A percentile compares a stretch with the other conserved stretches of the same genome.
Evolutionary conservation across 257 asterid genomes (phyloP).

Genomic region (Capsicum rhomboideum): DNA sequence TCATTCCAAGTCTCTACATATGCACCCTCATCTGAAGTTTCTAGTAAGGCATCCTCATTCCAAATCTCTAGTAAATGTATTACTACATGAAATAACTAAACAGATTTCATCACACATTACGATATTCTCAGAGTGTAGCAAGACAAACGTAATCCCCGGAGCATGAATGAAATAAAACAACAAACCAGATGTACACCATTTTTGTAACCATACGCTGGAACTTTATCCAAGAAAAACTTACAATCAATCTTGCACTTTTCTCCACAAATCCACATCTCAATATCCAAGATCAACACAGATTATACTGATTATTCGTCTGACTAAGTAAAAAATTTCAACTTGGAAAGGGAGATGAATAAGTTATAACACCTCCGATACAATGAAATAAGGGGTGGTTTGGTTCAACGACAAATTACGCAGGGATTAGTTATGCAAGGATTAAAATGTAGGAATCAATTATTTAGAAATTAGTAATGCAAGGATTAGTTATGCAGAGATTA

Average conservation of each 20-base stretch:
- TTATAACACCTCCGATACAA: neutral
- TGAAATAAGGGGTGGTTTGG: neutral
- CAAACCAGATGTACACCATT: neutral
- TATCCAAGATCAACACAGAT: neutral
- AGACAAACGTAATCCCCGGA: neutral
- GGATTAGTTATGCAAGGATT: neutral
- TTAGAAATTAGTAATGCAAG: too few relatives aligned
- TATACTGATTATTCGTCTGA: neutral
- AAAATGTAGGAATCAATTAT: neutral
- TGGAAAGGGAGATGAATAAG: neutral
- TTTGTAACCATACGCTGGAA: neutral
- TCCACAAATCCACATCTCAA: neutral
- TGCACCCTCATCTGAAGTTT: neutral
- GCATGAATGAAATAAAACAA: neutral
- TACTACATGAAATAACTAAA: neutral
- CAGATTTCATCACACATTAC: neutral
- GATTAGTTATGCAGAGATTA: neutral
- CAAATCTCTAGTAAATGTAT: neutral
- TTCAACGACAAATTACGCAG: neutral
- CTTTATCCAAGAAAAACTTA: neutral
- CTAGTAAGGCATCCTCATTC: neutral
- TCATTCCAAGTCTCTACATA: neutral
- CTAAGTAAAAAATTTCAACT: neutral
- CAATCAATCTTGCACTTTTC: neutral
- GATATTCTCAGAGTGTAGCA: neutral